phyloP scores from a whole-genome alignment of 2,329 filamentous ascomycete genomes.

The Mariannaea sp. region DNA sequence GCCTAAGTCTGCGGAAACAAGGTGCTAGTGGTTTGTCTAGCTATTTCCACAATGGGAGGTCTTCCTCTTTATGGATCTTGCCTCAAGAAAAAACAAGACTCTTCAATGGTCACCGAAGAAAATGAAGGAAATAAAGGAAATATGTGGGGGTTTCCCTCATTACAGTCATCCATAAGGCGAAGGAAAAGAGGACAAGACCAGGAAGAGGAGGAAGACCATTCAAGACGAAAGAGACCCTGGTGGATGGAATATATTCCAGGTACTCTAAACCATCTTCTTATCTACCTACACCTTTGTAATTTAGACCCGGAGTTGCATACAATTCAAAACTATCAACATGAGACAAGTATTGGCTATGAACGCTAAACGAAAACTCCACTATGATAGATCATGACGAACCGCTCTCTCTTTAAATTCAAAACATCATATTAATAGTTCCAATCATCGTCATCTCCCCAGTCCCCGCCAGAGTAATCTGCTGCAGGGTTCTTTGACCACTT shows the following conservation, averaged over 20 bases:
- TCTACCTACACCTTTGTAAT: neutral
- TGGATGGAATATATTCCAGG: neutral
- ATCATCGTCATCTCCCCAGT: slow-evolving; percentile 36
- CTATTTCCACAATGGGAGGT: too few relatives aligned
- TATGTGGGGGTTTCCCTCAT: too few relatives aligned
- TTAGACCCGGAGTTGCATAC: neutral
- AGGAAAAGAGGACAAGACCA: neutral
- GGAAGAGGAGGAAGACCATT: too few relatives aligned
- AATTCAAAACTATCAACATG: slow-evolving; percentile 12
- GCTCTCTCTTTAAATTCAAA: neutral
- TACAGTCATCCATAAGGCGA: too few relatives aligned
- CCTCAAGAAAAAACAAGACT: too few relatives aligned
- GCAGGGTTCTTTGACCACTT: slow-evolving; percentile 35
- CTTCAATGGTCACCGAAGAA: too few relatives aligned
- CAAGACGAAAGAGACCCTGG: neutral
- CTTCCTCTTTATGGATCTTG: too few relatives aligned
- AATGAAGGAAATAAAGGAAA: too few relatives aligned
- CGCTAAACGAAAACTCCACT: slow-evolving; percentile 10
- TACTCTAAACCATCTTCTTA: neutral
- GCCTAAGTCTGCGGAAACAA: too few relatives aligned
- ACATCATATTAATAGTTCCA: slow-evolving; percentile 31
- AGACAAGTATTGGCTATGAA: slow-evolving; percentile 1
- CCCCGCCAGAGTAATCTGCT: slow-evolving; percentile 34
- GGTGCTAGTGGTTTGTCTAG: too few relatives aligned
- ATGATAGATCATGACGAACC: neutral